Evolutionary conservation across 2,329 filamentous ascomycete genomes (phyloP), one percentile per base, ranked within the genome.

Genomic region (Venturia oleaginea): DNA sequence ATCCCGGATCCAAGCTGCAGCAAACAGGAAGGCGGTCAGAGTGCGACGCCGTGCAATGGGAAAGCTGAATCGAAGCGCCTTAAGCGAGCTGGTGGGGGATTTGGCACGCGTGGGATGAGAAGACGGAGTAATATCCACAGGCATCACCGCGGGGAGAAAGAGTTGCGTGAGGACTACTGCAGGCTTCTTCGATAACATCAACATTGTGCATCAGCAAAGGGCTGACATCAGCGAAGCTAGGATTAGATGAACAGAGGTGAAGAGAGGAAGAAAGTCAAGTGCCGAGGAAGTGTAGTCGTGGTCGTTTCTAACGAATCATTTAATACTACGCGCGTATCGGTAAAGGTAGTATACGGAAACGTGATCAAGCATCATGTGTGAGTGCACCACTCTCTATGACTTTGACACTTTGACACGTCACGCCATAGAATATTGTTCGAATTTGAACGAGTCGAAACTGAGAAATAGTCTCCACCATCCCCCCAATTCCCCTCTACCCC

Each of bases 401-500:
- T 37, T 37, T 10, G 34, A 10, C 4, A 37, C 34, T 37, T 37
- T 10, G 34, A 10, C 43, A 48, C 22, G 22, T 3, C 3, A 48
- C 19, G 6, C 22, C 43, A 11, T 43, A 61, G n/a, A n/a, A n/a
- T n/a, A n/a, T n/a, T n/a, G n/a, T n/a, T n/a, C n/a, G n/a, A n/a
- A n/a, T n/a, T n/a, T n/a, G n/a, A n/a, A n/a, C n/a, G n/a, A n/a
- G n/a, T n/a, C n/a, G n/a, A n/a, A n/a, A n/a, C n/a, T n/a, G n/a
- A n/a, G n/a, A n/a, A n/a, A n/a, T n/a, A n/a, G n/a, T n/a, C 32
- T 61, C 19, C 59, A 43, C 42, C 43, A 32, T 4, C 17, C 38
- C 13, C 17, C 38, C 1, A 10, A 11, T 15, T 13, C 38, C 40
- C 38, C 15, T 42, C 27, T 71, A 40, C 67, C 51, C 66, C 60